Base-by-base conservation (phyloP, 176 grass and related monocot species). In the Oryza nivara region DNA sequence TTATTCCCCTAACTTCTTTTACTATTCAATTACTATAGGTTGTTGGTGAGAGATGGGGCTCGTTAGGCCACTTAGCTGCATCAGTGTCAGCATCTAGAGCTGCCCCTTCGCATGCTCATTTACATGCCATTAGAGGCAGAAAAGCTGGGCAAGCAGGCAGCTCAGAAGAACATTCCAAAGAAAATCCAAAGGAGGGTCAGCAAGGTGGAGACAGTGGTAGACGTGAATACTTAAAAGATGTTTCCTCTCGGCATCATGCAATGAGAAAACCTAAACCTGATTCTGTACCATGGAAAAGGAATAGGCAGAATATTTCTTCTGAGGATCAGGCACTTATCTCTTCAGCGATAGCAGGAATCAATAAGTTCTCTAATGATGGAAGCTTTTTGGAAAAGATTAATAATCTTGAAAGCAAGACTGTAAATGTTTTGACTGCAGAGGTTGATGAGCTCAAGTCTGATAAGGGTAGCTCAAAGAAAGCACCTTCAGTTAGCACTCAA, bases 221-320 rank as follows among this genome's bases (percentile, higher is more conserved):
- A 0, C 89, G 85, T 45, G 80, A 92, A 44, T 98, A 98, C 77
- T 78, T 98, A 51, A 82, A 73, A 23, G 89, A 87, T 86, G 89
- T 92, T 63, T 99, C 96, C 58, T 95, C 91, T 74, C 82, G 76
- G 74, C 80, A 82, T 74, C 89, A 80, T 83, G 88, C 72, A 77
- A 99, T 99, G 96, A 94, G 93, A 82, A 95, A 86, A 67, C 96
- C 96, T 56, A 88, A 85, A 9, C 80, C 86, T n/a, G 93, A 95
- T 89, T 80, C 85, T 82, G 88, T 92, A 46, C 83, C 88, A 8
- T 99, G 96, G 96, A 95, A 92, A 87, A 85, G 76, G 54, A 89
- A 78, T 80, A 94, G 64, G 75, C 86, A 83, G 19, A 86, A 89
- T 67, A 86, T 94, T 64, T 93, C 91, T 74, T 88, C 74, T 10